These are phyloP conservation scores for Truncatella angustata DNA, from an alignment of 2,329 filamentous ascomycete genomes.

Conservation along the genomic window DNA sequence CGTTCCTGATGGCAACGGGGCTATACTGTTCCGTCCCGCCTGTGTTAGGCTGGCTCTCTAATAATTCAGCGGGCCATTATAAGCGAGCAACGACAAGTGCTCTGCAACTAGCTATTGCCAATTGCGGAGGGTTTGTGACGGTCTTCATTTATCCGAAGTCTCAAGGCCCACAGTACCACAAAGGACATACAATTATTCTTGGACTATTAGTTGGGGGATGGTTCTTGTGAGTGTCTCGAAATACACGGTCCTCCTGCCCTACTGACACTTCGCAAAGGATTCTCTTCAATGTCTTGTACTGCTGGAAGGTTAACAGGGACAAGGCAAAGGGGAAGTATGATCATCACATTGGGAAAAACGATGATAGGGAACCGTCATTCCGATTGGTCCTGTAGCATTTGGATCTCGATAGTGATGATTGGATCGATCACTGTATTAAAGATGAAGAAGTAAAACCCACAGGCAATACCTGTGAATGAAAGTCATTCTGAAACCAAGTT, in stretches of 20 bases:
- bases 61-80: constrained; percentile 68
- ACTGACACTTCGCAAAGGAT: constrained; percentile 38
- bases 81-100: constrained; percentile 66
- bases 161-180: constrained; percentile 56
- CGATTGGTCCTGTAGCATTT: constrained; percentile 51
- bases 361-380: constrained; percentile 64
- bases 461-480: no score
- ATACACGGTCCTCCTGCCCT: not conserved
- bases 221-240: constrained; percentile 55
- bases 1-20: constrained; percentile 65
- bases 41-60: constrained; percentile 64
- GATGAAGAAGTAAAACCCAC: no score
- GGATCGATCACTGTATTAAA: no score
- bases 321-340: constrained; percentile 60
- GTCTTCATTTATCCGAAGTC: constrained; percentile 59
- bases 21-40: constrained; percentile 63
- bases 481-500: no score
- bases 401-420: no score
- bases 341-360: constrained; percentile 53
- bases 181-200: constrained; percentile 61
- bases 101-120: constrained; percentile 64
- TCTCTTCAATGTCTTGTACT: constrained; percentile 59
- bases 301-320: constrained; percentile 61
- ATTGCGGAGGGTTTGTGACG: constrained; percentile 65
- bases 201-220: constrained; percentile 60